Percentiles rank a stretch among this genome's conserved stretches.
Conservation (phyloP, 257 asterid species). For the Eustoma russellianum region DNA sequence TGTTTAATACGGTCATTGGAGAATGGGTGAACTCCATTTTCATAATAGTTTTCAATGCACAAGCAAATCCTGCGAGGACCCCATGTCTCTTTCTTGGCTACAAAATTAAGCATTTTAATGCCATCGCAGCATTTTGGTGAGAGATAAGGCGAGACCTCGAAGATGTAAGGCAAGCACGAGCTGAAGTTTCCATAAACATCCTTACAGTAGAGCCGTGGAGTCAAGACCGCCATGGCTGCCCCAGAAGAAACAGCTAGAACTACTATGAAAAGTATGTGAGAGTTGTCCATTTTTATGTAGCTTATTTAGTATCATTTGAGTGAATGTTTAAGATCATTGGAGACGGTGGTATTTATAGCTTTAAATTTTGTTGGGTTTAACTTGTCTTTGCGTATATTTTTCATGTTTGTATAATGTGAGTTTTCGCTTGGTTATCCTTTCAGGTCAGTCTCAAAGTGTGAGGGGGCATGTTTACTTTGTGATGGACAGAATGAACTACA, state of each 20-base stretch:
- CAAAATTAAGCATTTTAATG: not conserved
- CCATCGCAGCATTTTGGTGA: not conserved
- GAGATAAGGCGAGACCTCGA: not conserved
- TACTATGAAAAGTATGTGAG: not conserved
- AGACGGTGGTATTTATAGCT: no score
- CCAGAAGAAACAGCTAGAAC: not conserved
- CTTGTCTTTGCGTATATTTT: no score
- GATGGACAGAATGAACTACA: no score
- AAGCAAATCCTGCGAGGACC: not conserved
- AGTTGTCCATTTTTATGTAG: not conserved
- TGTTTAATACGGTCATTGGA: not conserved
- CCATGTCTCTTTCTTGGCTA: not conserved
- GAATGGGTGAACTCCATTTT: slow-evolving; percentile 3
- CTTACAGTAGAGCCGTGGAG: not conserved
- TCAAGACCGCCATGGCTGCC: not conserved
- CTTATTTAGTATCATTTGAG: no score
- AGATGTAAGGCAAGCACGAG: not conserved
- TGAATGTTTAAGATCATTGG: no score
- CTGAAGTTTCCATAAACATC: not conserved
- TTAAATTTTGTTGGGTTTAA: no score
- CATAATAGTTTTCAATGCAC: not conserved
- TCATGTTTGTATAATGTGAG: no score
- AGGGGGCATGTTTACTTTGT: no score
- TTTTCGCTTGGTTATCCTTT: no score
- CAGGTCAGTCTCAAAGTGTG: no score